Percentiles rank a stretch among this genome's conserved stretches.
Conservation (phyloP, 352 stramenopile genomes). For the Phytophthora litchii region DNA sequence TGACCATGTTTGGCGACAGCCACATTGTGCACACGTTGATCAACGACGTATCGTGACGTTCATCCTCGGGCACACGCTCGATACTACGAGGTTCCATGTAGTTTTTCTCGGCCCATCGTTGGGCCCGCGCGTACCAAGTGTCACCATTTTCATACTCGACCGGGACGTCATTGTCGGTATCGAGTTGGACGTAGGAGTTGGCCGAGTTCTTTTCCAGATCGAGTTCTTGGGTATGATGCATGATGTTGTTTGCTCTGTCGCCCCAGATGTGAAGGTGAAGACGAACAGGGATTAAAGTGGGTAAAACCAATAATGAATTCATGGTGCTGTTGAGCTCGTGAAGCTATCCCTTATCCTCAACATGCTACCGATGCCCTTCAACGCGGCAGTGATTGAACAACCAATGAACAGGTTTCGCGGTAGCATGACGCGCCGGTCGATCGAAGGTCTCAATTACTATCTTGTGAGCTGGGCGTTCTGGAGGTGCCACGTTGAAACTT, state of each 20-base stretch:
- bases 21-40: slow-evolving; percentile 34
- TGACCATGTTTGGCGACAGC: slow-evolving; percentile 34
- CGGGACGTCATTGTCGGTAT: slow-evolving; percentile 21
- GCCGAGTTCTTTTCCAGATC: slow-evolving; percentile 28
- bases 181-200: slow-evolving; percentile 32
- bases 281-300: neutral
- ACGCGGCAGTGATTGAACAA: too few relatives aligned
- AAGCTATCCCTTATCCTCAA: slow-evolving; percentile 1
- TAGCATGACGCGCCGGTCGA: slow-evolving; percentile 20
- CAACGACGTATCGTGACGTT: slow-evolving; percentile 22
- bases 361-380: neutral
- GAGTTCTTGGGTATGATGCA: slow-evolving; percentile 25
- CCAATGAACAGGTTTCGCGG: slow-evolving; percentile 25
- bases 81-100: slow-evolving; percentile 36
- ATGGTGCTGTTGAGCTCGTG: neutral
- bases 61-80: slow-evolving; percentile 31
- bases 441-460: slow-evolving; percentile 12
- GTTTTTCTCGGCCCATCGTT: slow-evolving; percentile 34
- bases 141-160: slow-evolving; percentile 33
- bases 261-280: neutral
- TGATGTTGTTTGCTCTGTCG: slow-evolving; percentile 9
- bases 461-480: slow-evolving; percentile 6
- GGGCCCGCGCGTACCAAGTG: slow-evolving; percentile 29
- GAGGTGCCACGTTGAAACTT: slow-evolving; percentile 14
- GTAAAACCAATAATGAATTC: slow-evolving; percentile 15